These are phyloP conservation scores for Leccinum subgranulosum DNA, from an alignment of 768 basidiomycete genomes.

Conservation along the genomic window DNA sequence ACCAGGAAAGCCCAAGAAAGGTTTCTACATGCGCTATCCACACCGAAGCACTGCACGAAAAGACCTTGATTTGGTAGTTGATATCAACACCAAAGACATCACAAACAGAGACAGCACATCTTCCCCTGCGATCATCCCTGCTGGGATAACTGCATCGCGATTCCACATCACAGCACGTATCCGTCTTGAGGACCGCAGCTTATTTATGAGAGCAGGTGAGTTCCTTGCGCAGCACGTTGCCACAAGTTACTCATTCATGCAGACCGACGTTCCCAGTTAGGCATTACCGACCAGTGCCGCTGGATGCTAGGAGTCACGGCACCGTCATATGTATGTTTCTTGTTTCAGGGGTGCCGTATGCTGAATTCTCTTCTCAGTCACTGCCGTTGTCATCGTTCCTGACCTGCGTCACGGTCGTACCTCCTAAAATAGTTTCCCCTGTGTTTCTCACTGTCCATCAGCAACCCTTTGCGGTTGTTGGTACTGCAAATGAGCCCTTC, in stretches of 20 bases:
- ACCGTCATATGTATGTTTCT: slow-evolving; percentile 44
- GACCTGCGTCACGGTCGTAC: slow-evolving; percentile 36
- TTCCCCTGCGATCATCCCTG: slow-evolving; percentile 4
- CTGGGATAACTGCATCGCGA: slow-evolving; percentile 29
- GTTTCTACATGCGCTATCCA: slow-evolving; percentile 38
- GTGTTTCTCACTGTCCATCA: slow-evolving; percentile 32
- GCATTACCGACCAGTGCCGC: slow-evolving; percentile 38
- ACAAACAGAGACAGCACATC: not conserved
- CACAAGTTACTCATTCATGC: slow-evolving; percentile 4
- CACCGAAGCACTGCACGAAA: slow-evolving; percentile 43
- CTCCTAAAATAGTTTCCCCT: slow-evolving; percentile 32
- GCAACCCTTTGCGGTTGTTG: slow-evolving; percentile 40
- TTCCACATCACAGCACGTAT: slow-evolving; percentile 48
- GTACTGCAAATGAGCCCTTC: slow-evolving; percentile 44
- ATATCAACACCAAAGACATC: not conserved
- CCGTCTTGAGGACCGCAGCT: slow-evolving; percentile 42
- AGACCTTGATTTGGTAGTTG: slow-evolving; percentile 30
- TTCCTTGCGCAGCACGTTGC: not conserved
- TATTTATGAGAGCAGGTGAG: slow-evolving; percentile 42
- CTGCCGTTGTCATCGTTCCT: slow-evolving; percentile 32
- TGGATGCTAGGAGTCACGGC: slow-evolving; percentile 45
- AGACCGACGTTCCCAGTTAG: slow-evolving; percentile 33
- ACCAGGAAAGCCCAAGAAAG: slow-evolving; percentile 2
- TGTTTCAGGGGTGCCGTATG: not conserved
- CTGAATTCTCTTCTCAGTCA: slow-evolving; percentile 17